Evolutionary conservation across 345 rosid species (phyloP).

Genomic region (Eucalyptus cloeziana): DNA sequence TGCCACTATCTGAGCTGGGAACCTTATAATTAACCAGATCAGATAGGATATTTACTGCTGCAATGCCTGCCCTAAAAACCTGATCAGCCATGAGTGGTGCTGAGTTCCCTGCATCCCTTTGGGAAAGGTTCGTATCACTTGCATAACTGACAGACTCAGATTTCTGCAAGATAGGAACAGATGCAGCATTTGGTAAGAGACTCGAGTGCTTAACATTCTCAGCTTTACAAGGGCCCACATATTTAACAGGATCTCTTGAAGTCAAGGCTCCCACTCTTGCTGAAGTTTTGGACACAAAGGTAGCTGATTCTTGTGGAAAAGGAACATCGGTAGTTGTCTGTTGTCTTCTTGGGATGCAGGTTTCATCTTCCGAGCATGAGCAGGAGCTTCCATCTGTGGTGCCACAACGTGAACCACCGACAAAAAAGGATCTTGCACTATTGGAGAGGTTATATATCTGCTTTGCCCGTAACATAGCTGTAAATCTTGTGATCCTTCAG

Average conservation of each 20-base stretch:
- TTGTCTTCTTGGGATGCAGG: slow-evolving; percentile 47
- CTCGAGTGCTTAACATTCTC: slow-evolving; percentile 9
- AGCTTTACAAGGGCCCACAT: slow-evolving; percentile 23
- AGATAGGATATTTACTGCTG: slow-evolving; percentile 44
- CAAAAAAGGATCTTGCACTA: slow-evolving; percentile 54
- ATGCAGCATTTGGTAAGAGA: slow-evolving; percentile 18
- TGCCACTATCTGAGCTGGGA: slow-evolving; percentile 35
- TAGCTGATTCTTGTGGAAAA: slow-evolving; percentile 26
- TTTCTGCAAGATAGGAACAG: slow-evolving; percentile 26
- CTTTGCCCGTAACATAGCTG: slow-evolving; percentile 67
- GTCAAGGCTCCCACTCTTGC: slow-evolving; percentile 15
- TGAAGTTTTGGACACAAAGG: slow-evolving; percentile 8
- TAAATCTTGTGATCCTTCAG: background rate
- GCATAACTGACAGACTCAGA: slow-evolving; percentile 43
- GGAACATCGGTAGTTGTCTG: slow-evolving; percentile 25
- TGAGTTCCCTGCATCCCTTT: slow-evolving; percentile 10
- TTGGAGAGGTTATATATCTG: slow-evolving; percentile 60
- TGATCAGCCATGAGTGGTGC: slow-evolving; percentile 55
- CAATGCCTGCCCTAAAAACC: slow-evolving; percentile 62
- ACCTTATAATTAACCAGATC: slow-evolving; percentile 61
- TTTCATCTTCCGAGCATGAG: slow-evolving; percentile 66
- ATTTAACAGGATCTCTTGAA: slow-evolving; percentile 21
- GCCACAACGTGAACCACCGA: slow-evolving; percentile 52
- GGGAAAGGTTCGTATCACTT: slow-evolving; percentile 12
- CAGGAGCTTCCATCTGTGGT: slow-evolving; percentile 65